phyloP scores from a whole-genome alignment of 495 filamentous ascomycete species.

The Parachaetomium inaequale region DNA sequence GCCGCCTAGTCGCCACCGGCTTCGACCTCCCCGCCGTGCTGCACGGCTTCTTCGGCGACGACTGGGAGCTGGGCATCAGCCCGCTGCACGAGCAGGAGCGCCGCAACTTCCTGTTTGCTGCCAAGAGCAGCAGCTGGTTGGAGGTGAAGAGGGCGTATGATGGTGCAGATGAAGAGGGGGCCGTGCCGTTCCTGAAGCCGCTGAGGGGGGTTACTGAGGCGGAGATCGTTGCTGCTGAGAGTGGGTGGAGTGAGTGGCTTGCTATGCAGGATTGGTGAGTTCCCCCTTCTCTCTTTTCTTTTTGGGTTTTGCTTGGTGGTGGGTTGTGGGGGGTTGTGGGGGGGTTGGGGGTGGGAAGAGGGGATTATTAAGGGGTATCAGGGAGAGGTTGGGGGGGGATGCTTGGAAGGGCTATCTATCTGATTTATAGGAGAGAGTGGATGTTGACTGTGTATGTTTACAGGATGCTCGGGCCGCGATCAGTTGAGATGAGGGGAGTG shows the following conservation, averaged over 20 bases:
- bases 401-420: too few relatives aligned
- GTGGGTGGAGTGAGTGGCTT: conserved; percentile 78
- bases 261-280: conserved; percentile 84
- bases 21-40: conserved; percentile 81
- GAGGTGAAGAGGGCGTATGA: conserved; percentile 88
- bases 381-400: too few relatives aligned
- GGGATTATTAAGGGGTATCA: too few relatives aligned
- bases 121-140: conserved; percentile 86
- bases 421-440: too few relatives aligned
- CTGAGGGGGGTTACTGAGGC: conserved; percentile 67
- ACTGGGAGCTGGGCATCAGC: conserved; percentile 76
- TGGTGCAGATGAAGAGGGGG: conserved; percentile 71
- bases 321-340: not conserved
- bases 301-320: not conserved
- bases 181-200: conserved; percentile 79
- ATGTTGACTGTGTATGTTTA: not conserved
- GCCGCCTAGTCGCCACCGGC: conserved; percentile 85
- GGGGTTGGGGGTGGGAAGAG: not conserved
- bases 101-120: conserved; percentile 90
- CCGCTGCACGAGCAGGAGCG: conserved; percentile 84
- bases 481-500: conserved; percentile 22
- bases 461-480: conserved; percentile 65
- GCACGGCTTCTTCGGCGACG: conserved; percentile 92
- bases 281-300: not conserved
- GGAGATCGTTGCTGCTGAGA: conserved; percentile 82